Base-by-base conservation (phyloP, 1,284 basidiomycete genomes). In the Pholiota adiposa region DNA sequence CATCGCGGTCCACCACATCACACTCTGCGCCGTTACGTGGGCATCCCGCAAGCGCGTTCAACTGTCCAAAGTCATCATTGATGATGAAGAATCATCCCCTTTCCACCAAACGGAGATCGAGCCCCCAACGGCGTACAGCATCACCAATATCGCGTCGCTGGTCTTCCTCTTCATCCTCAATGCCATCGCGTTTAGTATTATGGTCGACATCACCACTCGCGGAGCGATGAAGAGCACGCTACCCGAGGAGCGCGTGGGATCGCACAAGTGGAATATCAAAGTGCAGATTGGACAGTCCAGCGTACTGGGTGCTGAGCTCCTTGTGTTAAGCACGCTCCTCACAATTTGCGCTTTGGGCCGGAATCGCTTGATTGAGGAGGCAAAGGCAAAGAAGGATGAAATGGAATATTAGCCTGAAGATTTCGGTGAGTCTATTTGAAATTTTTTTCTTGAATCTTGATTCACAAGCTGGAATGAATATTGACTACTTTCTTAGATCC, bases 181-280 rank as follows among this genome's bases (percentile, higher is more conserved):
- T 27, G 41, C 63, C 33, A 56, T 68, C 38, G 67, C 67, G 5
- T 67, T 70, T 50, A 57, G 62, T 16, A 63, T 69, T 51, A 71
- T 68, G 61, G 62, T 68, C 5, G 65, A 70, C 36, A 66, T 70
- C 52, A 68, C 69, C 6, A 53, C 62, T 2, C 60, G 62, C 8
- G 69, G 70, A 7, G 63, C 59, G 11, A 43, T 62, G 19, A 64
- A 62, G 25, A 68, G 66, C 57, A 65, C 68, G 0, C 58, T 67
- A 23, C 67, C 69, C 14, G 56, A 63, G 1, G 69, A 71, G 48
- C 62, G 67, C 44, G 62, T 63, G 5, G 64, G 63, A 11, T 65
- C 66, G 1, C 65, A 64, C 27, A 66, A 65, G 29, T 71, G 69
- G 70, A 70, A 70, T 51, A 63, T 69, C 60, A 67, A 67, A 27